Evolutionary conservation across 805 yeast species (phyloP), one percentile per base, ranked within the genome.

Genomic region (Limtongia smithiae): DNA sequence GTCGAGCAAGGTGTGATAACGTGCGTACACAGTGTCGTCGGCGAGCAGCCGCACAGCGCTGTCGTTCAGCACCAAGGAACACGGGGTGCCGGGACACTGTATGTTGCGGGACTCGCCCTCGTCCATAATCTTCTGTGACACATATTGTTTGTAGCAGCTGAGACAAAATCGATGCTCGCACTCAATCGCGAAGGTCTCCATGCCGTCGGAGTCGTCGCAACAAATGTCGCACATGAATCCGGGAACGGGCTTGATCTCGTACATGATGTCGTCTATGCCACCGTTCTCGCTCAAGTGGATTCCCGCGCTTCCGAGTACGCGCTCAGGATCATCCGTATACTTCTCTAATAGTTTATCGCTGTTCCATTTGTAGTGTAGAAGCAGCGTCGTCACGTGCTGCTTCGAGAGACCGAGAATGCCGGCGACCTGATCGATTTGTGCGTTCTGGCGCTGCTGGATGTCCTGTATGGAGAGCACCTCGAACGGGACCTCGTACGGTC

Each of bases 101-200:
- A 87, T 78, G 4, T 44, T 61, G 41, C 70, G 54, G 43, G 48
- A 71, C 55, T 64, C 61, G 11, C 68, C 65, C 20, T 65, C 66
- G 14, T 63, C 66, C 15, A 47, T 34, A 17, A 70, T 57, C 48
- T 74, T 72, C 41, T 73, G 77, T 5, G 68, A 60, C 17, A 84
- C 68, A 63, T 87, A 90, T 30, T 72, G 72, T 14, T 68, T 62
- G 64, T 83, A 90, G 65, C 98, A 91, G 11, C 68, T 69, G 1
- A 71, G 58, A 63, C 98, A 93, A 58, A 72, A 84, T 44, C 69
- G 71, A 65, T 91, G 96, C 7, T 73, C 75, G 65, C 97, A 93
- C 14, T 73, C 73, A 15, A 87, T 65, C 2, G 74, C 66, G 59
- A 80, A 85, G 37, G 74, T 59, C 50, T 66, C 47, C 48, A 60